Base-by-base conservation (phyloP, 2,329 filamentous ascomycete species). In the Penicillium sp. region DNA sequence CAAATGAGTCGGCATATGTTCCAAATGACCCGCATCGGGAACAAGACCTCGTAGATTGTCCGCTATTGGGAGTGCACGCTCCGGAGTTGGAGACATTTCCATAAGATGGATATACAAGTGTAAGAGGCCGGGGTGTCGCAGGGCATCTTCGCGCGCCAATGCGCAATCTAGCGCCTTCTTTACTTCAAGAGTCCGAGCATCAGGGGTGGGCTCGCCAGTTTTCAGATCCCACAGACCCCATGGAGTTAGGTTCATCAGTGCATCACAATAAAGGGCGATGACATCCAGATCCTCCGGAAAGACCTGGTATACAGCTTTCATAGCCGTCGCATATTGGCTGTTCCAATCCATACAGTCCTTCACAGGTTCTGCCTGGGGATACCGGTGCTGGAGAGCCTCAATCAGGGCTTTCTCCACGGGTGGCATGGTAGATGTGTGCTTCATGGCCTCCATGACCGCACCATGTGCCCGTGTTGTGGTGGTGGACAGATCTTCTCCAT, bases 101-200 rank as follows among this genome's bases (percentile, higher is more conserved):
- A 91, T 89, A 5, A 91, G 81, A 64, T 92, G 89, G 46, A 92
- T 89, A 70, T 92, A 92, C 31, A 92, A 75, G 70, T 93, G 90
- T 5, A 92, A 77, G 0, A 92, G 73, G 0, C 90, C 90, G 0
- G 90, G 87, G 66, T 95, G 90, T 5, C 76, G 63, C 6, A 78
- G 69, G 1, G 79, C 82, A 8, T 77, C 79, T 1, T 79, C 71
- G 3, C 78, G 75, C 1, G 72, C 65, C 25, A 93, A 73, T 0
- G 84, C 85, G 3, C 70, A 72, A 25, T 90, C 87, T 2, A 91
- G 77, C 0, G 86, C 77, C 0, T 61, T 60, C 63, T 86, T 88
- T 0, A 79, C 80, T 48, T 89, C 84, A 1, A 86, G 50, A 0
- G 86, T 88, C 13, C 76, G 80, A 1, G 87, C 81, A 0, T 77